These are phyloP conservation scores for Leccinum pachyderme DNA, from an alignment of 1,284 basidiomycete genomes.

Conservation along the genomic window DNA sequence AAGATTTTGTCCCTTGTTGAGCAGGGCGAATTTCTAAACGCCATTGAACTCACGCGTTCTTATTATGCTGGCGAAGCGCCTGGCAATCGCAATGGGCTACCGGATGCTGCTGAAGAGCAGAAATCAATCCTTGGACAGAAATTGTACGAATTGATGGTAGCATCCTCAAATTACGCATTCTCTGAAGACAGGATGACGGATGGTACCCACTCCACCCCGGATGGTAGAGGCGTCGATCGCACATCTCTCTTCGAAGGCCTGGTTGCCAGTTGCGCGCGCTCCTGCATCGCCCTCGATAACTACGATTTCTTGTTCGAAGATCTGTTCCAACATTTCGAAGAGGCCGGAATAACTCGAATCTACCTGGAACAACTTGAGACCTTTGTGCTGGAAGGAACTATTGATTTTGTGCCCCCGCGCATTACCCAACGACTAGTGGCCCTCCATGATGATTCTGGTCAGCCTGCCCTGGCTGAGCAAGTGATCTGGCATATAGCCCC, in stretches of 20 bases:
- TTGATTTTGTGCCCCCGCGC: constrained; percentile 78
- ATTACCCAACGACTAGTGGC: constrained; percentile 86
- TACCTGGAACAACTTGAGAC: constrained; percentile 84
- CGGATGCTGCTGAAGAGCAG: constrained; percentile 59
- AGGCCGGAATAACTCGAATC: constrained; percentile 83
- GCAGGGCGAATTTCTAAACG: constrained; percentile 84
- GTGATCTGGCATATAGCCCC: constrained; percentile 98
- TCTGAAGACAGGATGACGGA: constrained; percentile 93
- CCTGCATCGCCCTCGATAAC: constrained; percentile 79
- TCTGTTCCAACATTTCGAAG: constrained; percentile 86
- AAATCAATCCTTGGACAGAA: constrained; percentile 72
- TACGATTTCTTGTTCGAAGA: constrained; percentile 91
- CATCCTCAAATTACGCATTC: constrained; percentile 88
- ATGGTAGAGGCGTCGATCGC: constrained; percentile 89
- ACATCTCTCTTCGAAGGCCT: constrained; percentile 89
- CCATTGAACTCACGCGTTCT: constrained; percentile 82
- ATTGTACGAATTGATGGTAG: constrained; percentile 80
- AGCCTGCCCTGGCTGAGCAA: constrained; percentile 79
- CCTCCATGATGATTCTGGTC: constrained; percentile 70
- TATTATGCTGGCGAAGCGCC: constrained; percentile 83
- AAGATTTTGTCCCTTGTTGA: constrained; percentile 84
- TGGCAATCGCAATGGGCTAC: constrained; percentile 90
- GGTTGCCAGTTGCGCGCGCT: constrained; percentile 78
- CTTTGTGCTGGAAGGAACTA: constrained; percentile 75
- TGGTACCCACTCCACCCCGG: constrained; percentile 76